A percentile compares a stretch with the other conserved stretches of the same genome.
Evolutionary conservation across 805 yeast species (phyloP).

Genomic region (Ogataea paraovalis): DNA sequence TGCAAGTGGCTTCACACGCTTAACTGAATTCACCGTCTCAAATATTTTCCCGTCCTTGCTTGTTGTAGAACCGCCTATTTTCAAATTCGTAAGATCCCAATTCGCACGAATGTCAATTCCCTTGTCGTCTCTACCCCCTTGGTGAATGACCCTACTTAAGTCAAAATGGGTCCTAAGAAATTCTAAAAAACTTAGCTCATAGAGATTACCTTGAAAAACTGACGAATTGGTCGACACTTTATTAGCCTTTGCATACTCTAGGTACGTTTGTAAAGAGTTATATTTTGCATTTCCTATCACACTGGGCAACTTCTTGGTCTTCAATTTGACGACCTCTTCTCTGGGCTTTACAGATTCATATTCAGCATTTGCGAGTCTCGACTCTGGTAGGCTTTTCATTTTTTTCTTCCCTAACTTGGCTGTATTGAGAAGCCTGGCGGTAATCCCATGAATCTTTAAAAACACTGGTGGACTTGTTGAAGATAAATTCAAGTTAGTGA

Average conservation of each 20-base stretch:
- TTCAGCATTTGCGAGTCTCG: neutral
- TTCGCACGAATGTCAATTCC: constrained; percentile 54
- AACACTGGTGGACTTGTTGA: constrained; percentile 10
- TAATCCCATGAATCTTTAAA: constrained; percentile 7
- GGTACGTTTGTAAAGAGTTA: constrained; percentile 30
- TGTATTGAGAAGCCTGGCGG: constrained; percentile 6
- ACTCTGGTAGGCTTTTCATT: neutral
- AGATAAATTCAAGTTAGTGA: constrained; percentile 8
- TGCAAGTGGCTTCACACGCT: constrained; percentile 24
- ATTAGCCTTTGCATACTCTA: constrained; percentile 30
- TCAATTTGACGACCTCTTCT: neutral
- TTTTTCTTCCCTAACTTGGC: too few species aligned
- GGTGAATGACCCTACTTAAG: constrained; percentile 36
- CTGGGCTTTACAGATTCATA: neutral
- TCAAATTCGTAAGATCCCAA: constrained; percentile 38
- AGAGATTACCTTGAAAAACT: constrained; percentile 52
- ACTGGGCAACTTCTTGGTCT: neutral
- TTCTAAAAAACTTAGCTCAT: constrained; percentile 43
- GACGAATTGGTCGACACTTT: constrained; percentile 42
- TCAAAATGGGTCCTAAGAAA: constrained; percentile 36
- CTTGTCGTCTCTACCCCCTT: constrained; percentile 54
- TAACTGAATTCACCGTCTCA: constrained; percentile 23
- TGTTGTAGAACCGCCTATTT: neutral
- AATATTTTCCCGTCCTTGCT: constrained; percentile 6
- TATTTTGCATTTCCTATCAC: constrained; percentile 24